A percentile compares a stretch with the other conserved stretches of the same genome.
Conservation (phyloP, 2,329 filamentous ascomycete genomes). For the Xylaria sp. region DNA sequence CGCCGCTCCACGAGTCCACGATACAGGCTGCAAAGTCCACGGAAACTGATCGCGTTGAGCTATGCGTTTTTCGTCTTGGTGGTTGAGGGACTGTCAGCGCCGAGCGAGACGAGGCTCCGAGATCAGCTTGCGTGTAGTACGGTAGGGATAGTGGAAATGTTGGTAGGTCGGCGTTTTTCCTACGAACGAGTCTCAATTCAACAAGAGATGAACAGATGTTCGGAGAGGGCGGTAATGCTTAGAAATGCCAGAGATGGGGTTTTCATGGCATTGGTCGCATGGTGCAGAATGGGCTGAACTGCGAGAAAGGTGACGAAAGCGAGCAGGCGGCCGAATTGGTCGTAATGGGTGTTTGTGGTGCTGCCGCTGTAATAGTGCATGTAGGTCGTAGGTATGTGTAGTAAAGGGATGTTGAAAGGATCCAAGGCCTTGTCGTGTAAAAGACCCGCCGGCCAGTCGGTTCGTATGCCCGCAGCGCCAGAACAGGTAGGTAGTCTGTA, state of each 20-base stretch:
- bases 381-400: not conserved
- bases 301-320: conserved; percentile 17
- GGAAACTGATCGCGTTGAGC: not conserved
- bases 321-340: conserved; percentile 20
- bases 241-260: conserved; percentile 5
- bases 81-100: conserved; percentile 10
- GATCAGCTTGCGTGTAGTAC: conserved; percentile 24
- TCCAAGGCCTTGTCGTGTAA: conserved; percentile 38
- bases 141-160: conserved; percentile 12
- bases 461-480: conserved; percentile 33
- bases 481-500: conserved; percentile 18
- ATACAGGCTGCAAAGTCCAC: not conserved
- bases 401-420: conserved; percentile 40
- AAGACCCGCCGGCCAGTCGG: conserved; percentile 33
- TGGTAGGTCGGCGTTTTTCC: not conserved
- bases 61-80: not conserved
- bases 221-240: not conserved
- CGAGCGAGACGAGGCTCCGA: conserved; percentile 13
- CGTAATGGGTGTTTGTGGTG: conserved; percentile 26
- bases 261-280: conserved; percentile 11
- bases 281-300: conserved; percentile 14
- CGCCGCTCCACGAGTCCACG: conserved; percentile 7
- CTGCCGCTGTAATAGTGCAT: conserved; percentile 16
- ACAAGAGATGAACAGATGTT: not conserved
- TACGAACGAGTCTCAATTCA: conserved; percentile 26